Evolutionary conservation across 108 stramenopile species (phyloP).

Genomic region (Stephanodiscus triporus): DNA sequence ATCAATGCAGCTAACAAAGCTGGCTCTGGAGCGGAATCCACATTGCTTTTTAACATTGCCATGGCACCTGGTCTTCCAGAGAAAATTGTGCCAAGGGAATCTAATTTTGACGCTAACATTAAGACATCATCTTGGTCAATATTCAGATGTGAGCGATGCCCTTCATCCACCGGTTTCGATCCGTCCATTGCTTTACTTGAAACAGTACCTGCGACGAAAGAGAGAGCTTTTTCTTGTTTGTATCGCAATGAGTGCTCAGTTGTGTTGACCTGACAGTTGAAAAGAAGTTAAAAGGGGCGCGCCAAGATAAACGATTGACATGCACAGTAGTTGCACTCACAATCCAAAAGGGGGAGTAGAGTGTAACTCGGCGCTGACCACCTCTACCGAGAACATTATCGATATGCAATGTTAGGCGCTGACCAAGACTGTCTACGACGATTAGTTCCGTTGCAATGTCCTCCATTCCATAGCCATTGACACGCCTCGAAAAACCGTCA

Average conservation of each 20-base stretch:
- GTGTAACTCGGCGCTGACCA: constrained; percentile 82
- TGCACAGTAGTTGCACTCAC: background rate
- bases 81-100: constrained; percentile 64
- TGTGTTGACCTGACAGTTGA: constrained; percentile 75
- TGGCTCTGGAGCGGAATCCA: constrained; percentile 31
- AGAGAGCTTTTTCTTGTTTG: constrained; percentile 77
- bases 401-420: constrained; percentile 77
- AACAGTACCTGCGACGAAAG: constrained; percentile 78
- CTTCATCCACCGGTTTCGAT: constrained; percentile 65
- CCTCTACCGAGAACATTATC: constrained; percentile 92
- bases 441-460: constrained; percentile 74
- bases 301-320: background rate
- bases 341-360: constrained; percentile 94
- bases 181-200: constrained; percentile 50
- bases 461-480: constrained; percentile 54
- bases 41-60: constrained; percentile 37
- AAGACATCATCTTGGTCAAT: constrained; percentile 11
- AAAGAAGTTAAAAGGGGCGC: background rate
- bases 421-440: constrained; percentile 89
- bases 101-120: constrained; percentile 22
- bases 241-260: constrained; percentile 88
- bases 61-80: constrained; percentile 81
- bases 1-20: constrained; percentile 56
- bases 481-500: constrained; percentile 24
- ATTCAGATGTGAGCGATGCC: constrained; percentile 38